Evolutionary conservation across 805 yeast species (phyloP).

Genomic region (Kluyveromyces lactis): DNA sequence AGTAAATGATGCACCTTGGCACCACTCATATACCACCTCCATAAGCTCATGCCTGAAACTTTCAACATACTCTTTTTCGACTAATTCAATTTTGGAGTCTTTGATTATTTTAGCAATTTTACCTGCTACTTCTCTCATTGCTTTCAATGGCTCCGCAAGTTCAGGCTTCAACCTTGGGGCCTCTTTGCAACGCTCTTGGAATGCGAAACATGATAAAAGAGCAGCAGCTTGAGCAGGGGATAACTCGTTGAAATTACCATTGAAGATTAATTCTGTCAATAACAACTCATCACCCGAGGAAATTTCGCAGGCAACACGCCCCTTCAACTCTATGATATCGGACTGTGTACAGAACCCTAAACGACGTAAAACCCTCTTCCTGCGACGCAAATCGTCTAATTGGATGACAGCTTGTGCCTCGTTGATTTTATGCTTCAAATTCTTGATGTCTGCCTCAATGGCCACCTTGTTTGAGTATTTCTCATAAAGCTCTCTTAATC

Average conservation of each 20-base stretch:
- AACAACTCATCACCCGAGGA: conserved; percentile 79
- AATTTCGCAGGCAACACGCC: conserved; percentile 95
- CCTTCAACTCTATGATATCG: conserved; percentile 92
- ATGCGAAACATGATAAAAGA: conserved; percentile 85
- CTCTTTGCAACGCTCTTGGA: conserved; percentile 92
- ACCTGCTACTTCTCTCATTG: conserved; percentile 83
- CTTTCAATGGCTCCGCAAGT: conserved; percentile 83
- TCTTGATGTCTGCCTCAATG: conserved; percentile 49
- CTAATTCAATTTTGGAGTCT: conserved; percentile 84
- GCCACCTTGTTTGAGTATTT: conserved; percentile 58
- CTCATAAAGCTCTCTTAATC: conserved; percentile 54
- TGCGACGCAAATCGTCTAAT: conserved; percentile 84
- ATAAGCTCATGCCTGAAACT: conserved; percentile 86
- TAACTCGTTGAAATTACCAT: conserved; percentile 87
- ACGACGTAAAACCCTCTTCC: conserved; percentile 88
- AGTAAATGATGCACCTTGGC: conserved; percentile 90
- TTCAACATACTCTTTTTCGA: conserved; percentile 88
- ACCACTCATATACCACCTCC: conserved; percentile 97
- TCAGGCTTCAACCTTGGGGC: conserved; percentile 81
- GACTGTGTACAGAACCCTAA: conserved; percentile 79
- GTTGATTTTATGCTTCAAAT: conserved; percentile 52
- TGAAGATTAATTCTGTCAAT: conserved; percentile 86
- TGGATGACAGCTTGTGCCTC: conserved; percentile 91
- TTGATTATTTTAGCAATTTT: conserved; percentile 82
- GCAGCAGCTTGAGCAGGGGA: conserved; percentile 90